These are phyloP conservation scores for Coemansia sp. DNA, from an alignment of 192 early-diverging fungal genomes.

Conservation along the genomic window DNA sequence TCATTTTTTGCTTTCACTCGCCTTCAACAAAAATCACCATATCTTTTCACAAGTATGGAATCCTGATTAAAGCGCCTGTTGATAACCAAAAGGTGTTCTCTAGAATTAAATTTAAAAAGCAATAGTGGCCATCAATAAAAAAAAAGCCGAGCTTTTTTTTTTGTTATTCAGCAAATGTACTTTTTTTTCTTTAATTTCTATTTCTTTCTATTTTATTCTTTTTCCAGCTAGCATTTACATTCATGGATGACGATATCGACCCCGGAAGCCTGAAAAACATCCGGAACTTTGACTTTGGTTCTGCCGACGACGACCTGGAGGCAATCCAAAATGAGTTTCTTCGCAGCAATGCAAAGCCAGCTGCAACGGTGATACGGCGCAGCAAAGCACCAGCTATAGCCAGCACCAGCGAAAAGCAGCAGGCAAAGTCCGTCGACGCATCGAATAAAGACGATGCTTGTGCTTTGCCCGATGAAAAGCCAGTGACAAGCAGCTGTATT, in stretches of 20 bases:
- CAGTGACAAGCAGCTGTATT: constrained; percentile 5
- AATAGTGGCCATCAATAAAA: too few species aligned
- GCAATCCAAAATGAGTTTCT: constrained; percentile 46
- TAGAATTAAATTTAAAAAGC: too few species aligned
- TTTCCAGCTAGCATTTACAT: background rate
- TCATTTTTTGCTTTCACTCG: background rate
- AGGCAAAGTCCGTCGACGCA: background rate
- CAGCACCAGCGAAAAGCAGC: background rate
- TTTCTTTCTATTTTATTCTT: too few species aligned
- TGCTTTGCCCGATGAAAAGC: background rate
- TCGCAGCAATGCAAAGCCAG: constrained; percentile 27
- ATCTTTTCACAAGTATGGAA: too few species aligned
- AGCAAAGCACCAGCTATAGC: constrained; percentile 13
- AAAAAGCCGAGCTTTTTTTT: too few species aligned
- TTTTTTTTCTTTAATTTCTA: too few species aligned
- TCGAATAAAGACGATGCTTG: background rate
- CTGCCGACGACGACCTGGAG: constrained; percentile 39
- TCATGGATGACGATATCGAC: background rate
- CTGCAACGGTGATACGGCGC: constrained; percentile 35
- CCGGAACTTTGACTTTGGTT: constrained; percentile 12
- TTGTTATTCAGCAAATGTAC: too few species aligned
- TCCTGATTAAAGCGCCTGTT: too few species aligned
- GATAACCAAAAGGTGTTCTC: too few species aligned
- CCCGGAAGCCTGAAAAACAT: background rate
- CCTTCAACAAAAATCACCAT: too few species aligned